Percentiles rank a stretch among this genome's conserved stretches.
phyloP scores from a whole-genome alignment of 148 eudicot species.

The Rhododendron molle region DNA sequence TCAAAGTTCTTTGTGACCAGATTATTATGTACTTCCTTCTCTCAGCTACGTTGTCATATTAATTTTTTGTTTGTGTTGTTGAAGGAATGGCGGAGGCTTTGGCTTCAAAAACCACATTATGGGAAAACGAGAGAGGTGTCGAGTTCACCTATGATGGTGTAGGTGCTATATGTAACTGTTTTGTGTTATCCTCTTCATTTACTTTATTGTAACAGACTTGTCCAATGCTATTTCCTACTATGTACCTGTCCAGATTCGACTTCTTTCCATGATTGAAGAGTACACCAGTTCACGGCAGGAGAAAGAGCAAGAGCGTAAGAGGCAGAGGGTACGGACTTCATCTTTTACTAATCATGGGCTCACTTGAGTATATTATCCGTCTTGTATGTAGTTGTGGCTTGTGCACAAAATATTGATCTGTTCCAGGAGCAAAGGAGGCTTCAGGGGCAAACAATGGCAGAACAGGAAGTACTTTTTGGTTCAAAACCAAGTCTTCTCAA shows the following conservation, averaged over 20 bases:
- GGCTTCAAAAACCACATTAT: conserved; percentile 54
- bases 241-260: conserved; percentile 45
- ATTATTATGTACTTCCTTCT: not conserved
- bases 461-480: conserved; percentile 75
- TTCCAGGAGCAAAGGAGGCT: conserved; percentile 89
- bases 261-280: conserved; percentile 78
- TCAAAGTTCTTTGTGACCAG: not conserved
- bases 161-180: conserved; percentile 20
- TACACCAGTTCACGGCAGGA: conserved; percentile 51
- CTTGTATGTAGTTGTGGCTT: not conserved
- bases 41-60: not conserved
- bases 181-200: not conserved
- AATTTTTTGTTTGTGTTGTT: not conserved
- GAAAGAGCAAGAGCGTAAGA: conserved; percentile 70
- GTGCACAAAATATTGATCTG: not conserved
- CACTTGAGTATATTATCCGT: not conserved
- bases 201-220: not conserved
- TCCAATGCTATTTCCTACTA: not conserved
- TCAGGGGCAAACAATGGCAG: conserved; percentile 76
- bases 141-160: conserved; percentile 90
- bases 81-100: conserved; percentile 80
- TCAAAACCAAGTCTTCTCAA: conserved; percentile 87
- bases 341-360: not conserved
- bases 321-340: conserved; percentile 62
- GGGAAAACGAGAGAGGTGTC: conserved; percentile 77